Evolutionary conservation across 225 moss, liverwort and hornwort species (phyloP).

Genomic region (Pseudoscleropodium purum): DNA sequence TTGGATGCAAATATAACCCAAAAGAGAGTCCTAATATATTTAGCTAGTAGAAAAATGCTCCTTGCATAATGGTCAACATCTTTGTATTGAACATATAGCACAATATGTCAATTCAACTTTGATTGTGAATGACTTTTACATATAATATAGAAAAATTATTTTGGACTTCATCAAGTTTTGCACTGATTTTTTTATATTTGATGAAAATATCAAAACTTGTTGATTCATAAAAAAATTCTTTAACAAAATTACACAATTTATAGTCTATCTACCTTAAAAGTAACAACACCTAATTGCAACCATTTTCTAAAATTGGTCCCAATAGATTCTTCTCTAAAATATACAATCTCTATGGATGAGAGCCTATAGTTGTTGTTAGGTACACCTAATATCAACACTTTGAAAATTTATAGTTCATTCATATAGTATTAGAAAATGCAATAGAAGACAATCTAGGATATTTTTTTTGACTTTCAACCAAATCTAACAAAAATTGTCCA

Average conservation of each 20-base stretch:
- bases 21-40: neutral
- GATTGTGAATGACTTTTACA: neutral
- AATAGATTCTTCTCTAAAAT: neutral
- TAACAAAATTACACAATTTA: neutral
- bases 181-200: neutral
- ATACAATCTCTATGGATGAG: neutral
- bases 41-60: neutral
- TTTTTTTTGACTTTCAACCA: neutral
- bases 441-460: neutral
- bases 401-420: neutral
- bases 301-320: neutral
- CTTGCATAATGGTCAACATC: neutral
- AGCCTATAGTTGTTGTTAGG: neutral
- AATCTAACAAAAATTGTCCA: neutral
- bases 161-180: neutral
- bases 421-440: fast-evolving
- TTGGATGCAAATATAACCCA: neutral
- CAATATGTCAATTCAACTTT: neutral
- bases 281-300: neutral
- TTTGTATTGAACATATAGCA: neutral
- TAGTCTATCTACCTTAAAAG: too few species aligned
- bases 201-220: neutral
- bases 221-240: neutral
- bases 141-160: neutral
- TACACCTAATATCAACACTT: neutral